These are phyloP conservation scores for Microascus cirrosus DNA, from an alignment of 2,329 filamentous ascomycete species.

Conservation along the genomic window DNA sequence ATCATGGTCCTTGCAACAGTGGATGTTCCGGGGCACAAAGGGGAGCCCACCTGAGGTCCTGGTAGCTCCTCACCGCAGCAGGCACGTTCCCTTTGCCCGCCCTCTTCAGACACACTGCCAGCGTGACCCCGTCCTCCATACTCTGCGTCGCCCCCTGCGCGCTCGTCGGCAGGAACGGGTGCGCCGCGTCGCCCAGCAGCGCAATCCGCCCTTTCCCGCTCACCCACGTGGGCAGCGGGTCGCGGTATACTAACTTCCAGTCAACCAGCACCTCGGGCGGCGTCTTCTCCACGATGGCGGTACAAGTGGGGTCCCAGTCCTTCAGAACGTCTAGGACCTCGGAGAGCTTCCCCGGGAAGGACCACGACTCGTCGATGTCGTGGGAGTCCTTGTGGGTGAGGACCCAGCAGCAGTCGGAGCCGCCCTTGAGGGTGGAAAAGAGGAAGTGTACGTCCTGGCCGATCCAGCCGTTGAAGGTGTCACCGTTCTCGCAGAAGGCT, in stretches of 20 bases:
- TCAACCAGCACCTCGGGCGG: constrained; percentile 26
- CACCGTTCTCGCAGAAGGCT: constrained; percentile 38
- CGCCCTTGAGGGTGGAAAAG: constrained; percentile 44
- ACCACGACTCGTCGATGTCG: constrained; percentile 45
- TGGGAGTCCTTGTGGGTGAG: constrained; percentile 42
- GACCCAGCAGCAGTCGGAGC: constrained; percentile 46
- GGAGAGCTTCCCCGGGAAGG: constrained; percentile 37
- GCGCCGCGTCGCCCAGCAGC: constrained; percentile 27
- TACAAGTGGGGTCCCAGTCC: constrained; percentile 28
- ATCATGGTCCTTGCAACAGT: background rate
- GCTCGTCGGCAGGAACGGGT: constrained; percentile 26
- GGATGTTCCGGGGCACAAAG: too few species aligned
- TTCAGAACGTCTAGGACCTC: constrained; percentile 39
- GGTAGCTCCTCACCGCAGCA: constrained; percentile 20
- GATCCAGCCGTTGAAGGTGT: constrained; percentile 49
- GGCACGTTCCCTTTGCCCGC: constrained; percentile 15
- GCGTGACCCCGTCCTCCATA: constrained; percentile 27
- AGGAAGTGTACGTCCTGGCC: constrained; percentile 45
- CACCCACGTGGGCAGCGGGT: constrained; percentile 31
- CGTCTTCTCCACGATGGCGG: constrained; percentile 31
- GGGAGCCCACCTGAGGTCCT: constrained; percentile 18
- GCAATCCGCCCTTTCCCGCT: constrained; percentile 20
- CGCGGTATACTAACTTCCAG: constrained; percentile 39
- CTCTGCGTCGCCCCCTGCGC: constrained; percentile 26
- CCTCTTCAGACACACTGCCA: constrained; percentile 20